phyloP scores from a whole-genome alignment of 257 asterid species.

The Oldenlandia corymbosa region DNA sequence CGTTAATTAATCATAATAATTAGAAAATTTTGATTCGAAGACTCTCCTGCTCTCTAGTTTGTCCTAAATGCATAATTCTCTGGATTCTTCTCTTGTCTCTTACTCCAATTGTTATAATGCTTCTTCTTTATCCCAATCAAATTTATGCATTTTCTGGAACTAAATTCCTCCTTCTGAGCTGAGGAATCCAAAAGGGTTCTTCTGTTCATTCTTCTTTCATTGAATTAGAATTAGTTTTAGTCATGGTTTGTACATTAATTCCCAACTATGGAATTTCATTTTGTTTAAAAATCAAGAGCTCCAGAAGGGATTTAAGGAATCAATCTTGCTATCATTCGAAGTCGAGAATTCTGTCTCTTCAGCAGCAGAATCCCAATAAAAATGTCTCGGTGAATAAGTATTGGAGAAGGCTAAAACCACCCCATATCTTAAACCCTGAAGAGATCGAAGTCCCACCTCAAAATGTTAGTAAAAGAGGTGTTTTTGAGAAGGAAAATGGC shows the following conservation, averaged over 20 bases:
- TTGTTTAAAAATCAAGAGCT: constrained; percentile 14
- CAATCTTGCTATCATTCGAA: constrained; percentile 17
- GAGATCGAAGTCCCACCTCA: constrained; percentile 18
- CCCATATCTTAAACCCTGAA: constrained; percentile 24
- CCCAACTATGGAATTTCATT: constrained; percentile 22
- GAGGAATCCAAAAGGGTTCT: constrained; percentile 6
- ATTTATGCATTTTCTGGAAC: background rate
- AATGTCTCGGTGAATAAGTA: constrained; percentile 23
- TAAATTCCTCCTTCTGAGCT: constrained; percentile 5
- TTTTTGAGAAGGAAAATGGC: constrained; percentile 27
- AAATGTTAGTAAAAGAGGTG: constrained; percentile 17
- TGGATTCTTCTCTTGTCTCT: constrained; percentile 21
- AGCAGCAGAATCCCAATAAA: constrained; percentile 23
- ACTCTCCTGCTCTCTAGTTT: constrained; percentile 15
- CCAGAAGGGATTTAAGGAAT: constrained; percentile 6
- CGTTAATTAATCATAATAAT: background rate
- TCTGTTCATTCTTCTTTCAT: background rate
- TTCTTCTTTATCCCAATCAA: background rate
- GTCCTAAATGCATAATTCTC: background rate
- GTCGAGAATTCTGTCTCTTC: constrained; percentile 20
- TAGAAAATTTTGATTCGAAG: constrained; percentile 1
- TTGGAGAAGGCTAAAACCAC: constrained; percentile 20
- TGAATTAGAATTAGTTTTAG: background rate
- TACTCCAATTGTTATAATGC: background rate
- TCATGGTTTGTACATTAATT: constrained; percentile 37